phyloP scores from a whole-genome alignment of 176 grass and related monocot species.

The Saccharum officinarum region DNA sequence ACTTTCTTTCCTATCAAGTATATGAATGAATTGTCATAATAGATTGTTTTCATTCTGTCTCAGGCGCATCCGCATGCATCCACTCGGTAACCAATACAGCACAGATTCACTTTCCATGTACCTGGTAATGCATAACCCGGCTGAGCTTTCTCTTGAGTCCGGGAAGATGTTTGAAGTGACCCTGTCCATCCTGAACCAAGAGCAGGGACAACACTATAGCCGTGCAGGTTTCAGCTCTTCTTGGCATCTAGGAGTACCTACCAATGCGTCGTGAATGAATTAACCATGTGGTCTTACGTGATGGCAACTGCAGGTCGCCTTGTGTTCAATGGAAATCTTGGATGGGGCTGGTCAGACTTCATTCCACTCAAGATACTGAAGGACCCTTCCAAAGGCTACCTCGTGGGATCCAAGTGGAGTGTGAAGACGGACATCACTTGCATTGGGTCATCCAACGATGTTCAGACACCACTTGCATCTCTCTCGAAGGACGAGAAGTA shows the following conservation, averaged over 20 bases:
- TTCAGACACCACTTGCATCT: neutral
- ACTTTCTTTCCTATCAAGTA: neutral
- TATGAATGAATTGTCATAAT: neutral
- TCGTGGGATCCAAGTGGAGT: conserved; percentile 4
- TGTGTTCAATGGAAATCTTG: neutral
- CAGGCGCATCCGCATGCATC: conserved; percentile 24
- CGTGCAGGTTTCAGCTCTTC: neutral
- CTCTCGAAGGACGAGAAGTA: neutral
- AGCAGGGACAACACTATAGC: neutral
- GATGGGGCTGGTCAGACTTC: conserved; percentile 22
- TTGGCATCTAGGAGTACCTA: neutral
- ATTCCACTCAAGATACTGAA: neutral
- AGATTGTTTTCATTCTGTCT: neutral
- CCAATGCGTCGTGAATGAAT: neutral
- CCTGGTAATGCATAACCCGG: neutral
- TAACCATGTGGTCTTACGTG: neutral
- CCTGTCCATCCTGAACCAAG: too few species aligned
- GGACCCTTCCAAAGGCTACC: conserved; percentile 17
- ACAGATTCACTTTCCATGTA: conserved; percentile 21
- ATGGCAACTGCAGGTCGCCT: neutral
- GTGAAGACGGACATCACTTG: conserved; percentile 13
- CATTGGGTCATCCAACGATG: conserved; percentile 26
- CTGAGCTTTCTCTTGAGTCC: neutral
- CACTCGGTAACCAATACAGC: conserved; percentile 8
- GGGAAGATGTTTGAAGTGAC: conserved; percentile 17